phyloP scores from a whole-genome alignment of 305 asterid genomes.

The Fraxinus xanthoxyloides region DNA sequence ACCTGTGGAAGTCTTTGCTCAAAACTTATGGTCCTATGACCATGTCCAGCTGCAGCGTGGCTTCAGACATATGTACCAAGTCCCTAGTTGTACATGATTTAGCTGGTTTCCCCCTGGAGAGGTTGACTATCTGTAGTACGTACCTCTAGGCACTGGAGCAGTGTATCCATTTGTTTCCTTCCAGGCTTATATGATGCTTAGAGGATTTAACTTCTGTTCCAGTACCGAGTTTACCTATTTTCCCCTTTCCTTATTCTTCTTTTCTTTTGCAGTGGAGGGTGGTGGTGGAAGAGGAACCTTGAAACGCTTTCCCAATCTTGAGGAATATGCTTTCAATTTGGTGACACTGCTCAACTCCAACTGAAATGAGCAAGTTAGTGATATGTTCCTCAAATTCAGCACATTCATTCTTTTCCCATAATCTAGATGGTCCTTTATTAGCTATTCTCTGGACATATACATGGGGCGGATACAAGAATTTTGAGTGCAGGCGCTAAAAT shows the following conservation, averaged over 20 bases:
- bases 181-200: neutral
- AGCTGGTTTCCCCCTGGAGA: neutral
- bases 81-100: neutral
- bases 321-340: neutral
- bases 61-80: neutral
- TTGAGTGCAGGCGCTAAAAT: too few relatives aligned
- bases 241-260: neutral
- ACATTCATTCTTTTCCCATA: neutral
- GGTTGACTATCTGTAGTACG: neutral
- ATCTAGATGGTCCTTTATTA: neutral
- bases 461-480: too few relatives aligned
- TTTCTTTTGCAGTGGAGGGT: neutral
- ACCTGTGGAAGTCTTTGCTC: neutral
- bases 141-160: neutral
- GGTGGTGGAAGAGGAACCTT: neutral
- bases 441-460: neutral
- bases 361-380: neutral
- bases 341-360: neutral
- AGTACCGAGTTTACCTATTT: neutral
- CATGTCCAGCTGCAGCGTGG: neutral
- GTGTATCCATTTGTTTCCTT: neutral
- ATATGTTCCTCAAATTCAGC: neutral
- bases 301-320: neutral
- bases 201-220: neutral
- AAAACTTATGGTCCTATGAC: neutral